Conservation (phyloP, 495 filamentous ascomycete genomes). For the Staphylotrichum longicolle region DNA sequence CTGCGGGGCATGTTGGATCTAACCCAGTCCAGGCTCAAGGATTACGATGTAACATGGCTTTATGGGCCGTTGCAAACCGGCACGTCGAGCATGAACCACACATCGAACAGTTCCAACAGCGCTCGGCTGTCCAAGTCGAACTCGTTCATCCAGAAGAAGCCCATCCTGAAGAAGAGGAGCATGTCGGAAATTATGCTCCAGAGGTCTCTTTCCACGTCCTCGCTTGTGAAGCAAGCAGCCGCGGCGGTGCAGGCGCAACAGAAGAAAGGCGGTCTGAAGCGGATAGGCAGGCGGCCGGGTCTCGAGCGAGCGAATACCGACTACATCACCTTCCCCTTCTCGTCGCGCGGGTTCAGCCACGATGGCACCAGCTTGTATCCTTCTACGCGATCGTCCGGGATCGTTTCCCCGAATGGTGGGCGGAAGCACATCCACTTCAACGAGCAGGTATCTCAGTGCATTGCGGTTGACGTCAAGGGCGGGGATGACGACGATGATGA, state of each 20-base stretch:
- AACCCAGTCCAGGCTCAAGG: conserved; percentile 71
- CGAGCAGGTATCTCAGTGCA: conserved; percentile 91
- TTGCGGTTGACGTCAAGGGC: conserved; percentile 82
- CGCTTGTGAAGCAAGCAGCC: conserved; percentile 88
- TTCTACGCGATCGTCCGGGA: conserved; percentile 59
- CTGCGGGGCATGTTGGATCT: conserved; percentile 25
- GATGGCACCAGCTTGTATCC: conserved; percentile 57
- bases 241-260: conserved; percentile 90
- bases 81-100: conserved; percentile 42
- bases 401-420: conserved; percentile 65
- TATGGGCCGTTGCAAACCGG: conserved; percentile 88
- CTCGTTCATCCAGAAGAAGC: conserved; percentile 81
- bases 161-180: conserved; percentile 93
- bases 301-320: conserved; percentile 63
- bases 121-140: conserved; percentile 69
- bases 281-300: conserved; percentile 43
- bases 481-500: conserved; percentile 69
- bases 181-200: conserved; percentile 96
- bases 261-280: conserved; percentile 57
- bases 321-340: conserved; percentile 57
- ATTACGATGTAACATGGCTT: conserved; percentile 96
- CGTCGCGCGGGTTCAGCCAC: conserved; percentile 54
- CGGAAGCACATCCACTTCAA: conserved; percentile 93
- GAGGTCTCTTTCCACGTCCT: conserved; percentile 83
- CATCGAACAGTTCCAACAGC: conserved; percentile 53